phyloP scores from a whole-genome alignment of 2,329 filamentous ascomycete genomes.

The Rhinocladiella similis region DNA sequence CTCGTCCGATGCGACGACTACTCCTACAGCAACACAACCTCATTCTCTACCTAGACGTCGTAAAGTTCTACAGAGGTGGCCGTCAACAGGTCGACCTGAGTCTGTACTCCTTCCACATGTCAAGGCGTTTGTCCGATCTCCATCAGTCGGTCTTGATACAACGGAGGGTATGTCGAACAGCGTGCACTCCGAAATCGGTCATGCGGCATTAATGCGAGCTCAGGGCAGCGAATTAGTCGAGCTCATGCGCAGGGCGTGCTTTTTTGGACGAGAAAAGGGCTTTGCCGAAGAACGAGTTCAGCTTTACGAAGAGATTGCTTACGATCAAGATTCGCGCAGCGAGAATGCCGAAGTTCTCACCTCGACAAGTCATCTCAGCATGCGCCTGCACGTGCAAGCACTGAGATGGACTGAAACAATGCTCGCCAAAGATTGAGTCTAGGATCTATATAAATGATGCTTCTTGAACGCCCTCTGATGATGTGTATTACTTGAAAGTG shows the following conservation, averaged over 20 bases:
- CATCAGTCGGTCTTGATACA: background rate
- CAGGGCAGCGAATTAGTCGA: conserved; percentile 45
- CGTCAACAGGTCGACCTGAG: conserved; percentile 20
- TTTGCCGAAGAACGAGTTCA: conserved; percentile 39
- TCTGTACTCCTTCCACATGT: conserved; percentile 24
- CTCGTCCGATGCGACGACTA: background rate
- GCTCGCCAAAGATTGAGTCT: background rate
- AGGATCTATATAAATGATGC: background rate
- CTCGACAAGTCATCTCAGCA: background rate
- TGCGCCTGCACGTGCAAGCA: background rate
- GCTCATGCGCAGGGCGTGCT: conserved; percentile 44
- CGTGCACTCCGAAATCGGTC: conserved; percentile 1
- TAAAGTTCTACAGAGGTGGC: conserved; percentile 28
- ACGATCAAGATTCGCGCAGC: background rate
- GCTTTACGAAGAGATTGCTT: background rate
- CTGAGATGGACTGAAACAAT: background rate
- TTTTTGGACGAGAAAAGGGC: conserved; percentile 43
- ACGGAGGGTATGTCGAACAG: background rate
- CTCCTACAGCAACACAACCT: background rate
- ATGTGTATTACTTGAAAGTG: too few species aligned
- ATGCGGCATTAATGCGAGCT: conserved; percentile 34
- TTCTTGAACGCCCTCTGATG: too few species aligned
- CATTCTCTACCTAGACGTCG: conserved; percentile 15
- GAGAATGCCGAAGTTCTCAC: background rate
- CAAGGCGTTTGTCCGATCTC: conserved; percentile 19